A percentile compares a stretch with the other conserved stretches of the same genome.
These are phyloP conservation scores for Pestalotiopsis sp. DNA, from an alignment of 2,329 filamentous ascomycete species.

Conservation along the genomic window DNA sequence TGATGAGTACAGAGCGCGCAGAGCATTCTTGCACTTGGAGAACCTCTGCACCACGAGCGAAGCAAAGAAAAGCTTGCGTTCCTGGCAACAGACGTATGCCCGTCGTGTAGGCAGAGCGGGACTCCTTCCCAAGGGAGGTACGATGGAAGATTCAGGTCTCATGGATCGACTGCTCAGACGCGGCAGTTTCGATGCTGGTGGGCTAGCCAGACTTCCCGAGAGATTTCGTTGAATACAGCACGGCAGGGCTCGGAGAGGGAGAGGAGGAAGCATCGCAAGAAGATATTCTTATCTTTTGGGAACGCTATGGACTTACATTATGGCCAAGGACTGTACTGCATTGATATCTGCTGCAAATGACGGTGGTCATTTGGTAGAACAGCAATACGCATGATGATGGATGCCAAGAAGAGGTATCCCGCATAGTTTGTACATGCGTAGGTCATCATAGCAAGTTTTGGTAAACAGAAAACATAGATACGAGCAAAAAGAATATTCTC, in stretches of 20 bases:
- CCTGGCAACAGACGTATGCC: constrained; percentile 54
- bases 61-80: constrained; percentile 48
- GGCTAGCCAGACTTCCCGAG: not conserved
- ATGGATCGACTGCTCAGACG: constrained; percentile 28
- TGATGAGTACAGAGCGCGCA: constrained; percentile 45
- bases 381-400: not conserved
- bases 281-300: not conserved
- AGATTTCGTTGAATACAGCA: not conserved
- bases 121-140: constrained; percentile 41
- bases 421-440: not conserved
- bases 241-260: not conserved
- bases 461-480: not conserved
- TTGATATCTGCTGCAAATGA: not conserved
- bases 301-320: not conserved
- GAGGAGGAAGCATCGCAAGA: not conserved
- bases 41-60: constrained; percentile 48
- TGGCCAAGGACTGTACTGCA: not conserved
- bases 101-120: constrained; percentile 36
- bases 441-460: not conserved
- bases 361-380: not conserved
- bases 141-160: constrained; percentile 26
- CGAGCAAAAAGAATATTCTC: not conserved
- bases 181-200: not conserved
- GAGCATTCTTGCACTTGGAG: constrained; percentile 50
- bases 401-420: not conserved